Conservation (phyloP, 2,329 filamentous ascomycete genomes). For the Grosmannia clavigera region DNA sequence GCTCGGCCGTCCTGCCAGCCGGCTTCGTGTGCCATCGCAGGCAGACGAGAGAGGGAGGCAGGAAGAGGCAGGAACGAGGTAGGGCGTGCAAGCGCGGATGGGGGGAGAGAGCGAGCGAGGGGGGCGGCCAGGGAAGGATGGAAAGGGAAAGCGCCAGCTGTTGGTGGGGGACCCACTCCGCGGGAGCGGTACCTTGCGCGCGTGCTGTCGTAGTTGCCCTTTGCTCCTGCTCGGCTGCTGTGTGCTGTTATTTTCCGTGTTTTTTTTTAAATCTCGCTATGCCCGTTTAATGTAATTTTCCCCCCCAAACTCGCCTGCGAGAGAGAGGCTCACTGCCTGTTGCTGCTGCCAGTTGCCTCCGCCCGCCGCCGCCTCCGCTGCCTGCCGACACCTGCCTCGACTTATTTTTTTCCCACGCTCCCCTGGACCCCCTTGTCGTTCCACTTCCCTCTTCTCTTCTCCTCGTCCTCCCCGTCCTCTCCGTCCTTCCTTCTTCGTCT, state of each 20-base stretch:
- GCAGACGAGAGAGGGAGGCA: background rate
- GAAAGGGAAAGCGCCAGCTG: conserved; percentile 3
- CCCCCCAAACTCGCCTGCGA: background rate
- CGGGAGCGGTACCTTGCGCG: conserved; percentile 15
- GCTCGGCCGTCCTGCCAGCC: background rate
- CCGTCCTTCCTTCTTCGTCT: background rate
- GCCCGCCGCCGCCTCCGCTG: background rate
- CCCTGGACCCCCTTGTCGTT: background rate
- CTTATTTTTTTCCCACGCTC: background rate
- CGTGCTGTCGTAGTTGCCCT: background rate
- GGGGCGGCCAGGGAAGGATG: background rate
- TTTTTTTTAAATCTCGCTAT: background rate
- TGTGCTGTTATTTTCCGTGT: background rate
- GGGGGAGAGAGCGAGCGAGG: conserved; percentile 12
- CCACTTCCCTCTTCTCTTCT: conserved; percentile 13
- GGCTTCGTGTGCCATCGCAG: background rate
- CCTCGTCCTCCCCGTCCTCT: background rate
- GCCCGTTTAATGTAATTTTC: background rate
- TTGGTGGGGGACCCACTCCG: conserved; percentile 14
- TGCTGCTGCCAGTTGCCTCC: background rate
- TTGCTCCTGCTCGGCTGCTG: conserved; percentile 1
- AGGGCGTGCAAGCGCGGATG: conserved; percentile 1
- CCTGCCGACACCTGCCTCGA: background rate
- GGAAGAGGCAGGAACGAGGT: background rate
- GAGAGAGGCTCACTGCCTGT: too few species aligned